Evolutionary conservation across 176 grass and related monocot species (phyloP).

Genomic region (Alloteropsis semialata): DNA sequence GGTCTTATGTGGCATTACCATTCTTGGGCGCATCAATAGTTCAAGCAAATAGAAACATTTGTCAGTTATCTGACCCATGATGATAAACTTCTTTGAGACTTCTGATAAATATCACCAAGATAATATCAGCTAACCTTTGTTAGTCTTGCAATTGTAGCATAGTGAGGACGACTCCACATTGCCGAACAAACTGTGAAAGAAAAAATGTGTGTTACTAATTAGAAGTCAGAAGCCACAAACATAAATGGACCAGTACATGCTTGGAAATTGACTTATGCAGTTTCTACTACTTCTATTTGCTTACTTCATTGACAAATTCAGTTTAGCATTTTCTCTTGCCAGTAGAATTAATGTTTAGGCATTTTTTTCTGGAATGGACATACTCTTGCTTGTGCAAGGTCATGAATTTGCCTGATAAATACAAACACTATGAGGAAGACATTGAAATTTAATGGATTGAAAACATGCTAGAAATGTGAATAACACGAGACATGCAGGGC

Average conservation of each 20-base stretch:
- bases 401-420: too few relatives aligned
- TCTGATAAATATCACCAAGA: conserved; percentile 52
- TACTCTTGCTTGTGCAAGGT: too few relatives aligned
- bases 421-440: too few relatives aligned
- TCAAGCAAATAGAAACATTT: too few relatives aligned
- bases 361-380: background rate
- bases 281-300: background rate
- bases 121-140: conserved; percentile 50
- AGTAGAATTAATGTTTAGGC: background rate
- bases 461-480: too few relatives aligned
- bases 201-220: background rate
- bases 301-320: background rate
- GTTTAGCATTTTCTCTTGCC: background rate
- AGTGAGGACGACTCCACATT: conserved; percentile 58
- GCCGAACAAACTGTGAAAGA: conserved; percentile 36
- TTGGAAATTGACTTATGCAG: background rate
- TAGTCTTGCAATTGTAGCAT: conserved; percentile 48
- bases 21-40: too few relatives aligned
- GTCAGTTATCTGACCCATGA: too few relatives aligned
- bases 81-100: conserved; percentile 48
- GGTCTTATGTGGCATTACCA: too few relatives aligned
- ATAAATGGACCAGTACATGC: background rate
- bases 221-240: background rate
- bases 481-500: too few relatives aligned
- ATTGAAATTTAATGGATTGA: too few relatives aligned